Evolutionary conservation across 192 early-diverging fungal species (phyloP), one percentile per base, ranked within the genome.

Genomic region (Backusella mclennaniae): DNA sequence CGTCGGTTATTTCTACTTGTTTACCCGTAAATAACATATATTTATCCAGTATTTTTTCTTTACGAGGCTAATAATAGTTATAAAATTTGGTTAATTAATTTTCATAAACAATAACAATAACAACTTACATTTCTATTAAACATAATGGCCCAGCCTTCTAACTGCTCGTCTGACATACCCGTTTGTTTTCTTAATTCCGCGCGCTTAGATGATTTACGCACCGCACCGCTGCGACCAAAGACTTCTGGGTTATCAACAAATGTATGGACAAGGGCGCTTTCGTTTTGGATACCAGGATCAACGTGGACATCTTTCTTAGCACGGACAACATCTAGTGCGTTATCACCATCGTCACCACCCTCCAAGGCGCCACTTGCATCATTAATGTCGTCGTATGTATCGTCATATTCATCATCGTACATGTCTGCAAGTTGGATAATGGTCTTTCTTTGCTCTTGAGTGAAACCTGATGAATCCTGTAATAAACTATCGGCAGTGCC

Each of bases 141-240:
- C 96, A 98, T 97, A 19, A 88, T 88, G 44, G 84, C 90, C 97
- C 97, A 98, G 38, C 97, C 97, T 77, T 96, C 95, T 6, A 98
- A 83, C 83, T 97, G 96, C 80, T 98, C 95, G 74, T 97, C 93
- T 6, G 89, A 92, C 88, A 95, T 89, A 26, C 89, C 86, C 3
- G 95, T 95, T 73, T 87, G 78, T 36, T 87, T 82, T 21, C 88
- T 85, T 23, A 98, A 81, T 15, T 83, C 74, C 36, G 77, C 84
- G 44, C 96, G 82, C 56, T 86, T 83, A 12, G 86, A 77, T 5
- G 88, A 85, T 66, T 92, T 93, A 63, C 96, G 86, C 31, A 85
- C 76, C 29, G 83, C 84, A 26, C 78, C 75, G 33, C 80, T 86
- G 23, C 91, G 85, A 41, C 92, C 91, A 73, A 97, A 92, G 7